Evolutionary conservation across 108 stramenopile species (phyloP), one percentile per base, ranked within the genome.

Genomic region (Pseudonitzschia multiseries): DNA sequence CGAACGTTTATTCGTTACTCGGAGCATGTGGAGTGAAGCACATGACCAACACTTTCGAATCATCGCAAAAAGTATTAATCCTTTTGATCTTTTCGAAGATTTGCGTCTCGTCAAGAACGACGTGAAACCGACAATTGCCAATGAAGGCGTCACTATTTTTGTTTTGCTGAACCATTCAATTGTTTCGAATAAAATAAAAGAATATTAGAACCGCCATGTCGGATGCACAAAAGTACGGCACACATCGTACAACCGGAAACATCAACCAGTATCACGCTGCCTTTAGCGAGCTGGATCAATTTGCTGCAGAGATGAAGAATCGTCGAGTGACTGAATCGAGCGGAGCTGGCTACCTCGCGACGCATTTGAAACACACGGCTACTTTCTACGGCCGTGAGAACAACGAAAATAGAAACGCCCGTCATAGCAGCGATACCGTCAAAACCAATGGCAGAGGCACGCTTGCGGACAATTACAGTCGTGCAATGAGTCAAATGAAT

Each of bases 311-410:
- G 42, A 32, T 4, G 65, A 32, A 8, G 21, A 50, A 26, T 17
- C 9, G 51, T 18, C 46, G 46, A 48, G 12, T 48, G 46, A 48
- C 8, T 22, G 77, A 77, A 14, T 22, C 71, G 24, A 56, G 50
- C 24, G 65, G 41, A 28, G 42, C 71, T 15, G 54, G 56, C 48
- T 61, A 62, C 64, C 68, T 77, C 66, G 41, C 71, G 27, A 63
- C 62, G 3, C 44, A 71, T 27, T 26, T 77, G 14, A 70, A 66
- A 12, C 31, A 43, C 18, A 43, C 63, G 28, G 40, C 40, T 29
- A 33, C 63, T 1, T 43, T 43, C 63, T 8, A 43, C 12, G 12
- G 4, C 21, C 4, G 12, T n/a, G 2, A 31, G 2, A 22, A 4
- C 63, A 5, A 41, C 32, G 54, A 56, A 20, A 56, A 56, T 22